Conservation (phyloP, 768 basidiomycete genomes). For the Hericium erinaceus region DNA sequence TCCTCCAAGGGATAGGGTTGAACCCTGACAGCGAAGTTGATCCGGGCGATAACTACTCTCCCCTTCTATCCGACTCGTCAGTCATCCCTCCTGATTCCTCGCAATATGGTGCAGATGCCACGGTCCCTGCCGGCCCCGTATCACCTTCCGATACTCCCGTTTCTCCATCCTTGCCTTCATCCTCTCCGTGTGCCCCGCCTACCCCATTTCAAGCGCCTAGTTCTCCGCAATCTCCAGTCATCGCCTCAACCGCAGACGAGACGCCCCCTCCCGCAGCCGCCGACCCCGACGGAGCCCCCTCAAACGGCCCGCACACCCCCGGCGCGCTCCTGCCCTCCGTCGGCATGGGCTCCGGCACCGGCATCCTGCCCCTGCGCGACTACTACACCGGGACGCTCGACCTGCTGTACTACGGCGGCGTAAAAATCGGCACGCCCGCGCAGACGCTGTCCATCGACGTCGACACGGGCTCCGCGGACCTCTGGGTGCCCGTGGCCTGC, state of each 20-base stretch:
- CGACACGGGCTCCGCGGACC: slow-evolving; percentile 62
- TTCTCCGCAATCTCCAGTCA: not conserved
- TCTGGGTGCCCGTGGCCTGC: slow-evolving; percentile 46
- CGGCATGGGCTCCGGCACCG: not conserved
- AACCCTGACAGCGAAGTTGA: slow-evolving; percentile 20
- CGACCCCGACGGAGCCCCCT: not conserved
- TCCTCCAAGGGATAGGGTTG: slow-evolving; percentile 23
- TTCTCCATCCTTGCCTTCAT: not conserved
- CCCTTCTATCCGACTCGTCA: slow-evolving; percentile 13
- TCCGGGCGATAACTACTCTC: slow-evolving; percentile 14
- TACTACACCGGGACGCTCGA: slow-evolving; percentile 30
- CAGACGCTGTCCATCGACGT: slow-evolving; percentile 49
- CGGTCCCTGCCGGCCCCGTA: slow-evolving; percentile 5
- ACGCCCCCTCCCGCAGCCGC: not conserved
- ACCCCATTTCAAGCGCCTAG: not conserved
- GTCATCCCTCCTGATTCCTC: slow-evolving; percentile 6
- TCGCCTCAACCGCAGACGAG: not conserved
- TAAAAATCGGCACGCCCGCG: slow-evolving; percentile 44
- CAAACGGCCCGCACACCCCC: slow-evolving; percentile 8
- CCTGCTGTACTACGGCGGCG: slow-evolving; percentile 37
- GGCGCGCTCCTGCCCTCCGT: slow-evolving; percentile 14
- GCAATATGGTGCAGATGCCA: not conserved
- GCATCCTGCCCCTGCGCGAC: slow-evolving; percentile 27
- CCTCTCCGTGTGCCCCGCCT: not conserved
- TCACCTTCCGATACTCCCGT: not conserved